Conservation (phyloP, 2,329 filamentous ascomycete genomes). For the Epichloe sp. region DNA sequence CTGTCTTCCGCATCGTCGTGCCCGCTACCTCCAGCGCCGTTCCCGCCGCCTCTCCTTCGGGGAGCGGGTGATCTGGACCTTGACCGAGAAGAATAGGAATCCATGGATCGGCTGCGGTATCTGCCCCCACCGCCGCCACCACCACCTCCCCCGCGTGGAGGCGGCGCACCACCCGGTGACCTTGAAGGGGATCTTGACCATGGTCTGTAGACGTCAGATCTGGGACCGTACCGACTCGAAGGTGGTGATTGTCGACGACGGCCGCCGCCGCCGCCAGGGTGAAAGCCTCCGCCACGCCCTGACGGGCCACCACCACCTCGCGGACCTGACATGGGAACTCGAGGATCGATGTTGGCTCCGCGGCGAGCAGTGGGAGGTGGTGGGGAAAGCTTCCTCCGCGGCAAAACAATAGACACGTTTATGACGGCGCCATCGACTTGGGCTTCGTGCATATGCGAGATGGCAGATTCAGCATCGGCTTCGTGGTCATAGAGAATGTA, state of each 20-base stretch:
- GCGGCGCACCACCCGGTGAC: slow-evolving; percentile 30
- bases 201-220: slow-evolving; percentile 50
- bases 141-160: slow-evolving; percentile 12
- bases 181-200: slow-evolving; percentile 32
- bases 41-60: slow-evolving; percentile 18
- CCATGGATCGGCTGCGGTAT: slow-evolving; percentile 31
- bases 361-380: slow-evolving; percentile 61
- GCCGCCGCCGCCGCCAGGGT: slow-evolving; percentile 18
- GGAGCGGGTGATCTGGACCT: slow-evolving; percentile 27
- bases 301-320: slow-evolving; percentile 20
- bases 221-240: slow-evolving; percentile 25
- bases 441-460: slow-evolving; percentile 97
- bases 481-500: slow-evolving; percentile 77
- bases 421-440: slow-evolving; percentile 74
- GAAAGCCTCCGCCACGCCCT: slow-evolving; percentile 15
- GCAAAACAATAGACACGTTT: slow-evolving; percentile 79
- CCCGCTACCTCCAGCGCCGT: slow-evolving; percentile 18
- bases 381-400: slow-evolving; percentile 67
- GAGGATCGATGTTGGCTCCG: slow-evolving; percentile 44
- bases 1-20: slow-evolving; percentile 10
- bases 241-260: slow-evolving; percentile 25
- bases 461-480: slow-evolving; percentile 71
- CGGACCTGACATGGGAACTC: slow-evolving; percentile 19
- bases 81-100: slow-evolving; percentile 35
- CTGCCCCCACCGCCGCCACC: slow-evolving; percentile 20